Percentiles rank a stretch among this genome's conserved stretches.
Evolutionary conservation across 352 stramenopile genomes (phyloP).

Genomic region (Phytophthora vignae): DNA sequence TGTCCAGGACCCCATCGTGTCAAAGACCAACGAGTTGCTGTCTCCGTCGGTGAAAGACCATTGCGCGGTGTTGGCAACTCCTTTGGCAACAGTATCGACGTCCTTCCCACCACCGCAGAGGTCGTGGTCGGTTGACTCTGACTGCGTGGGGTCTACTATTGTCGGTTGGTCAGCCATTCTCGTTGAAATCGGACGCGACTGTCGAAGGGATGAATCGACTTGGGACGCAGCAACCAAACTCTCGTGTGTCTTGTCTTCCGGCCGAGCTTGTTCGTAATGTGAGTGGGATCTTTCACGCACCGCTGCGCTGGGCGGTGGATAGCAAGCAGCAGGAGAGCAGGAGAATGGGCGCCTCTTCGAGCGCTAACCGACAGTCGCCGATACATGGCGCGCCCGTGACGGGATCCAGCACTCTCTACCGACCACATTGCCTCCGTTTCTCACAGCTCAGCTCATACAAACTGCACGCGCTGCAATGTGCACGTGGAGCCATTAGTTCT

Average conservation of each 20-base stretch:
- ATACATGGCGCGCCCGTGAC: slow-evolving; percentile 15
- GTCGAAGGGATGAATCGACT: background rate
- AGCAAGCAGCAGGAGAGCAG: background rate
- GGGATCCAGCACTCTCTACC: slow-evolving; percentile 15
- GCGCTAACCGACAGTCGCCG: slow-evolving; percentile 19
- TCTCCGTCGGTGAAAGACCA: slow-evolving; percentile 4
- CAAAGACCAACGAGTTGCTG: slow-evolving; percentile 18
- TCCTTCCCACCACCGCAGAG: slow-evolving; percentile 20
- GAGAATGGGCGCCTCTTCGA: slow-evolving; percentile 26
- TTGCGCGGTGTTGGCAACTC: slow-evolving; percentile 1
- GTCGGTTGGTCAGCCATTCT: slow-evolving; percentile 11
- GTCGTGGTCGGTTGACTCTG: slow-evolving; percentile 8
- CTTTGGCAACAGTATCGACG: background rate
- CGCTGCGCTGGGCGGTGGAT: background rate
- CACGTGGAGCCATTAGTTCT: slow-evolving; percentile 7
- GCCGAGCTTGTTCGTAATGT: slow-evolving; percentile 15
- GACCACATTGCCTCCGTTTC: slow-evolving; percentile 13
- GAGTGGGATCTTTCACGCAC: slow-evolving; percentile 7
- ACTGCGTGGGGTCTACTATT: background rate
- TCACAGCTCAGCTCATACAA: slow-evolving; percentile 3
- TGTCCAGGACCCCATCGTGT: slow-evolving; percentile 34
- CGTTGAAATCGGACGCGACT: background rate
- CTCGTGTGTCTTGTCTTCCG: slow-evolving; percentile 10
- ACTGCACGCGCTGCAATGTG: background rate
- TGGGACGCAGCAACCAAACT: background rate